Evolutionary conservation across 768 basidiomycete genomes (phyloP), one percentile per base, ranked within the genome.

Genomic region (Phlegmacium glaucopus): DNA sequence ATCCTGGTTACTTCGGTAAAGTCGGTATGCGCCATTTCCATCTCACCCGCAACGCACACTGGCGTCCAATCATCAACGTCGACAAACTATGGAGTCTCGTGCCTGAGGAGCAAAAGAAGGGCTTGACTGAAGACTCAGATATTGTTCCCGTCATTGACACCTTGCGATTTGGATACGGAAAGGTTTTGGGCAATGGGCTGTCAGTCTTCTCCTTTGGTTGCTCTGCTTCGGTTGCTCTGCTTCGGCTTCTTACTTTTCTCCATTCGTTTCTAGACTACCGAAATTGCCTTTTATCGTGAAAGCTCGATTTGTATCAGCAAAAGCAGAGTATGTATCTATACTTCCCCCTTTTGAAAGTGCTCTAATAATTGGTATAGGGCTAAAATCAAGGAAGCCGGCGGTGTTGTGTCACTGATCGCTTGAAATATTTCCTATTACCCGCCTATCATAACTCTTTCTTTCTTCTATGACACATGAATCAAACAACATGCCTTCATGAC

Each of bases 11-110:
- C 92, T 98, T 95, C 71, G 94, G 94, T 79, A 97, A 97, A 77
- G 92, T 95, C 69, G 96, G 96, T 91, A 99, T 99, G 95, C 85
- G 96, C 67, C 86, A 87, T 72, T 99, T 88, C 90, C 96, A 99
- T 70, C 72, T 93, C 54, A 93, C 90, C 47, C 86, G 85, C 72
- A 96, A 96, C 72, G 71, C 78, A 58, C 78, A 83, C 72, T 96
- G 92, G 94, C 82, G 87, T 54, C 94, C 95, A 15, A 88, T 87
- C 67, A 90, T 99, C 86, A 99, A 99, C 77, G 85, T 98, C 69
- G 96, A 98, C 82, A 94, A 94, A 76, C 80, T 95, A 44, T 92
- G 92, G 92, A 79, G 82, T 53, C 86, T 96, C 62, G 87, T 96
- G 25, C 90, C 93, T 30, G 82, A 73, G 44, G 86, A 79, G 64